A percentile compares a stretch with the other conserved stretches of the same genome.
Evolutionary conservation across 1,284 basidiomycete species (phyloP).

Genomic region (Rhodotorula sp.): DNA sequence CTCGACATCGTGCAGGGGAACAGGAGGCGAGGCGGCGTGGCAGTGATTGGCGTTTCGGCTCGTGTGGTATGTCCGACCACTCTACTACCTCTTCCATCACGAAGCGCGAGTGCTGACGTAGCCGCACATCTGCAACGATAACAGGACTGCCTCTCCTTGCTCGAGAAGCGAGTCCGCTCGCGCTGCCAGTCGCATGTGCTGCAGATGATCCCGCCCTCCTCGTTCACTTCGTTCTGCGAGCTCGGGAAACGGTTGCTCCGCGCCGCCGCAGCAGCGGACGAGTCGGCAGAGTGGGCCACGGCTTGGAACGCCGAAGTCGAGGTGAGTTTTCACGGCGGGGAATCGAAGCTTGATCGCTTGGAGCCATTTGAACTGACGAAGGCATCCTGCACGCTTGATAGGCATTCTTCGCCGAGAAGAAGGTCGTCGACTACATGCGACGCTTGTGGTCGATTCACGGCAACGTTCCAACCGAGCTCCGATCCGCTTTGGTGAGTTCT

Average conservation of each 20-base stretch:
- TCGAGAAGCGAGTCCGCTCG: slow-evolving; percentile 94
- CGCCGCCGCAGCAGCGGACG: slow-evolving; percentile 33
- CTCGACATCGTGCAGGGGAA: slow-evolving; percentile 66
- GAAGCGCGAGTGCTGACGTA: neutral
- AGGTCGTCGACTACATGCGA: slow-evolving; percentile 48
- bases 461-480: slow-evolving; percentile 32
- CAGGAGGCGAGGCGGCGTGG: slow-evolving; percentile 60
- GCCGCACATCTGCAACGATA: neutral
- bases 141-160: slow-evolving; percentile 75
- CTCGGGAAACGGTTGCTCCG: slow-evolving; percentile 45
- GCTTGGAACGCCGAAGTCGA: slow-evolving; percentile 65
- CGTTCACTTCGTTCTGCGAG: slow-evolving; percentile 12
- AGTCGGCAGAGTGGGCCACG: slow-evolving; percentile 46
- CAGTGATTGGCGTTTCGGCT: slow-evolving; percentile 76
- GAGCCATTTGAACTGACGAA: slow-evolving; percentile 6
- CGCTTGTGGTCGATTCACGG: slow-evolving; percentile 56
- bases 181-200: slow-evolving; percentile 88
- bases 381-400: slow-evolving; percentile 24
- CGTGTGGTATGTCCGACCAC: slow-evolving; percentile 57
- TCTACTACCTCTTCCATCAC: neutral
- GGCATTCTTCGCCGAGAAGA: slow-evolving; percentile 47
- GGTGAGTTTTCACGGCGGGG: slow-evolving; percentile 5
- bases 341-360: neutral
- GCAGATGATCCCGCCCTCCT: slow-evolving; percentile 55
- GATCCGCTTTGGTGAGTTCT: slow-evolving; percentile 21